Base-by-base conservation (phyloP, 805 yeast species). In the Candida verbasci region DNA sequence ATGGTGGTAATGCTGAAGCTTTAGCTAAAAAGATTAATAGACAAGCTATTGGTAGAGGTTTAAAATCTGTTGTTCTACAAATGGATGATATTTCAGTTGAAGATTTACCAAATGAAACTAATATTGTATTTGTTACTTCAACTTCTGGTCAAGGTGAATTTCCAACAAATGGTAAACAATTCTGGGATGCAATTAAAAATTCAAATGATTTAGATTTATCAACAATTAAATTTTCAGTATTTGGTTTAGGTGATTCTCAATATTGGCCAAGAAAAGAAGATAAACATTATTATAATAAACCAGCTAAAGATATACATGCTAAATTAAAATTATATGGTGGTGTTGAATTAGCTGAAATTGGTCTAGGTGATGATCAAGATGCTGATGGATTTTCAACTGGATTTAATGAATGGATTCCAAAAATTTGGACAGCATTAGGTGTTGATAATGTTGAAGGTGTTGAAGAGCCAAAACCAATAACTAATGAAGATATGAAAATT, bases 181-280 rank as follows among this genome's bases (percentile, higher is more conserved):
- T 83, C 49, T 84, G 91, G 91, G 91, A 83, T 47, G 76, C 68
- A 18, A 55, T 83, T 45, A 83, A 82, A 60, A 57, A 58, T 35
- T 50, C 80, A n/a, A 68, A 71, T 30, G 84, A 80, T 44, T 60
- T 77, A 37, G 95, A 86, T 53, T 71, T 82, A 41, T 70, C 81
- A 4, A 52, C 68, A 28, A 68, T 78, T 37, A 74, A 70, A 44
- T 70, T 65, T 43, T 72, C 86, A 9, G 82, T 78, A 18, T 84
- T 84, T 49, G 91, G 88, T 51, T 68, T 83, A 53, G 93, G 93
- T 53, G 93, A 83, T 58, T 77, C 86, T 33, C 77, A 77, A 54
- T 88, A 91, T 68, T 91, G 97, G 97, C 97, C 97, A 50, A 78
- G 97, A 65, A 86, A 86, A 60, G 95, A 91, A 62, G 97, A 91